Evolutionary conservation across 2,329 filamentous ascomycete genomes (phyloP), one percentile per base, ranked within the genome.

Genomic region (Aureobasidium vineae): DNA sequence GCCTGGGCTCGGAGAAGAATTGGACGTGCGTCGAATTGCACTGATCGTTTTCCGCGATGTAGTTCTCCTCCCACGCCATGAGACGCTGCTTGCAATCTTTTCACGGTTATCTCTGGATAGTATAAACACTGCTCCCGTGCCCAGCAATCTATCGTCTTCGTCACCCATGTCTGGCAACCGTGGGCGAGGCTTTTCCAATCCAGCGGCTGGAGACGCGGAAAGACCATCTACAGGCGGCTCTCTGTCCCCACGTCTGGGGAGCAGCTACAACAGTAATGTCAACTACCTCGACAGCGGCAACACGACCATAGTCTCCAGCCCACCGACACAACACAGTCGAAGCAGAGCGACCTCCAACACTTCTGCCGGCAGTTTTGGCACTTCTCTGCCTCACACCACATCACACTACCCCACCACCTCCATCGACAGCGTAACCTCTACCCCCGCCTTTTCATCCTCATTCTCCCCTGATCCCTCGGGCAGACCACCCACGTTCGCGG

Each of bases 1-100:
- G 47, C 76, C 74, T 54, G 82, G 76, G 5, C 73, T 84, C 71
- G 78, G 85, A 74, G 75, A 87, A 67, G 84, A 90, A 47, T 84
- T 97, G 2, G 93, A 98, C 71, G 89, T 98, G 0, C 87, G 94
- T n/a, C 86, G 92, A 28, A 88, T 98, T 49, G 92, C 96, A 0
- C 85, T 99, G 23, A 88, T 92, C 26, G 87, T 90, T 4, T 99
- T 95, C 79, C 88, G 95, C 63, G 95, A 99, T 76, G 88, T 86
- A 23, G 87, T 99, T 66, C 91, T 99, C 59, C 81, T 99, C 0
- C 91, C 92, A 1, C 88, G 94, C 60, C 95, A 96, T 77, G 93
- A 97, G 66, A 88, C 86, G 7, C 85, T 99, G 28, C 96, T 95
- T 81, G 86, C 87, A 7, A 94, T 95, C 66, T 97, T 97, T 79